phyloP scores from a whole-genome alignment of 208 protist genomes.

The Acanthamoeba lenticulata region DNA sequence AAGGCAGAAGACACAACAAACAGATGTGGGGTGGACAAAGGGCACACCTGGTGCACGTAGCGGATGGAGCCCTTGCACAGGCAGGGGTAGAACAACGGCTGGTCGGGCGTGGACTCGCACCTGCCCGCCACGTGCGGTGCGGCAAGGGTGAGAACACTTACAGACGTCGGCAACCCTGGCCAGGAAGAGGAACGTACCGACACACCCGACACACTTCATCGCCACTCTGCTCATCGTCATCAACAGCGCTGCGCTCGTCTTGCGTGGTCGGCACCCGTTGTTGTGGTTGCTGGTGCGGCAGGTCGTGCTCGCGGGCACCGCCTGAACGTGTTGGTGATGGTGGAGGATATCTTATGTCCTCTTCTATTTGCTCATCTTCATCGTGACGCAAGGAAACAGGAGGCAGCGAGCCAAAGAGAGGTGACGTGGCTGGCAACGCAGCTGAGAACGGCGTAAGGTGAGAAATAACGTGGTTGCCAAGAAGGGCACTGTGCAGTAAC shows the following conservation, averaged over 20 bases:
- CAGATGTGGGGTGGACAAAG: neutral
- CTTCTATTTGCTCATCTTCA: neutral
- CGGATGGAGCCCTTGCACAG: slow-evolving; percentile 57
- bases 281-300: neutral
- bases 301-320: neutral
- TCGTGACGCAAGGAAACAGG: neutral
- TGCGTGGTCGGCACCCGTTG: neutral
- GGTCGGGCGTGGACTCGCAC: slow-evolving; percentile 36
- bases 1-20: neutral
- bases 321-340: neutral
- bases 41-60: neutral
- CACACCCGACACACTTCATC: slow-evolving; percentile 40
- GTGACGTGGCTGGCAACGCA: neutral
- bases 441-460: neutral
- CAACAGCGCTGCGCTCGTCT: neutral
- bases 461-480: neutral
- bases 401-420: neutral
- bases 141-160: neutral
- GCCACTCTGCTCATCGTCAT: neutral
- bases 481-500: neutral
- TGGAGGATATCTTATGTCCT: too few relatives aligned
- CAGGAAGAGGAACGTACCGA: neutral
- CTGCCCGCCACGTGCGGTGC: neutral
- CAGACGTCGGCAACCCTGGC: neutral
- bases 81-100: slow-evolving; percentile 60